Percentiles rank a stretch among this genome's conserved stretches.
Conservation (phyloP, 2,329 filamentous ascomycete species). For the Aspergillus puulaauensis region DNA sequence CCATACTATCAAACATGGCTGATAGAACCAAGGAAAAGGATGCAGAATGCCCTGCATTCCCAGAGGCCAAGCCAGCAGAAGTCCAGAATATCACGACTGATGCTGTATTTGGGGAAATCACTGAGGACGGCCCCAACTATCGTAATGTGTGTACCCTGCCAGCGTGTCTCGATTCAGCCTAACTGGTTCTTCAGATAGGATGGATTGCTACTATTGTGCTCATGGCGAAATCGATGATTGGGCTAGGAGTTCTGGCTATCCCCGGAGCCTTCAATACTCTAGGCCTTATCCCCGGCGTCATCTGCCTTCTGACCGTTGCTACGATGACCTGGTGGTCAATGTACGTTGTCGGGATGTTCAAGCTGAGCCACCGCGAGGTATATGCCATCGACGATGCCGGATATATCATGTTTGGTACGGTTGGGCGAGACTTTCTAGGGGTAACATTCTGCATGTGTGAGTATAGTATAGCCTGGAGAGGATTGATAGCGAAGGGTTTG, state of each 20-base stretch:
- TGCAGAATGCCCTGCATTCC: too few relatives aligned
- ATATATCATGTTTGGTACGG: constrained; percentile 52
- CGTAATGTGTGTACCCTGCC: constrained; percentile 21
- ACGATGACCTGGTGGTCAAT: constrained; percentile 50
- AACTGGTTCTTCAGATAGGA: constrained; percentile 30
- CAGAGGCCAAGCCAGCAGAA: too few relatives aligned
- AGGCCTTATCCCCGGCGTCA: constrained; percentile 49
- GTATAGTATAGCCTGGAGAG: neutral
- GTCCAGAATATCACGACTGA: constrained; percentile 13
- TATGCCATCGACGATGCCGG: constrained; percentile 60
- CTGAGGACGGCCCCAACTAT: constrained; percentile 32
- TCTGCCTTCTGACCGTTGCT: constrained; percentile 42
- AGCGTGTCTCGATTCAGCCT: too few relatives aligned
- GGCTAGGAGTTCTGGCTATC: constrained; percentile 50
- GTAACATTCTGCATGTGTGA: constrained; percentile 19
- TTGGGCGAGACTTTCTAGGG: constrained; percentile 51
- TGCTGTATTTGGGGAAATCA: constrained; percentile 38
- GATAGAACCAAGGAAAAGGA: too few relatives aligned
- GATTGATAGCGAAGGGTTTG: neutral
- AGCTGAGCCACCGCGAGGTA: constrained; percentile 53
- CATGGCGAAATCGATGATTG: constrained; percentile 49
- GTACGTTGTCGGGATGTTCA: constrained; percentile 52
- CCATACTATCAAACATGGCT: too few relatives aligned
- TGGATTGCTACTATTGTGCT: constrained; percentile 44
- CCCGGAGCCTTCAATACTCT: constrained; percentile 46